Conservation (phyloP, 148 eudicot species). For the Vaccinium myrtillus region DNA sequence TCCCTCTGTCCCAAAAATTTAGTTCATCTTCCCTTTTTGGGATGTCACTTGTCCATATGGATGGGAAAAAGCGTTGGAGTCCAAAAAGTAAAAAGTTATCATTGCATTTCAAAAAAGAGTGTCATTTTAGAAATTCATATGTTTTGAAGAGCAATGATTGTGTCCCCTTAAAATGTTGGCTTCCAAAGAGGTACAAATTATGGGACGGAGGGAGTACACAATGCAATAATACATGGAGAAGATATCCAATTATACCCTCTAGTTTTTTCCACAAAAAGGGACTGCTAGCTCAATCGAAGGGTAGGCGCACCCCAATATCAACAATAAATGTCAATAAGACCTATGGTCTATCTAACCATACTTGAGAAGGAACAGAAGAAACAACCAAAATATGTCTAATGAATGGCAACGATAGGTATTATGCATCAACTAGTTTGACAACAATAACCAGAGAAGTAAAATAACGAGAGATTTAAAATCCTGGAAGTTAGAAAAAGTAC, state of each 20-base stretch:
- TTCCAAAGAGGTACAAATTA: no score
- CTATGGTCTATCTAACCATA: no score
- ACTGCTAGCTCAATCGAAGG: background rate
- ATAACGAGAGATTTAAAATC: background rate
- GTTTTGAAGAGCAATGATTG: no score
- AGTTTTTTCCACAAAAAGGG: background rate
- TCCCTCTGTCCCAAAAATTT: no score
- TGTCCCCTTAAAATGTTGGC: no score
- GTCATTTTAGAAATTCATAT: no score
- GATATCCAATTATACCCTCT: background rate
- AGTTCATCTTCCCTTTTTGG: no score
- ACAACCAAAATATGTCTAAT: background rate
- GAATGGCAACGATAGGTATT: background rate
- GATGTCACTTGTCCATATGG: no score
- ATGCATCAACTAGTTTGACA: background rate
- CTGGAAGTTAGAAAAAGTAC: background rate
- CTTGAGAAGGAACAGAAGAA: background rate
- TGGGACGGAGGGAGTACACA: no score
- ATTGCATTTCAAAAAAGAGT: no score
- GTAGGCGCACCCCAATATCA: background rate
- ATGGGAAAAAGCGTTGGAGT: no score
- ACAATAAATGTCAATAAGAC: background rate
- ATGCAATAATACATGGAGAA: background rate
- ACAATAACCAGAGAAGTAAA: background rate
- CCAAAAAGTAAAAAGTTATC: no score